phyloP scores from a whole-genome alignment of 208 protist genomes.

The Trypanosoma conorhini region DNA sequence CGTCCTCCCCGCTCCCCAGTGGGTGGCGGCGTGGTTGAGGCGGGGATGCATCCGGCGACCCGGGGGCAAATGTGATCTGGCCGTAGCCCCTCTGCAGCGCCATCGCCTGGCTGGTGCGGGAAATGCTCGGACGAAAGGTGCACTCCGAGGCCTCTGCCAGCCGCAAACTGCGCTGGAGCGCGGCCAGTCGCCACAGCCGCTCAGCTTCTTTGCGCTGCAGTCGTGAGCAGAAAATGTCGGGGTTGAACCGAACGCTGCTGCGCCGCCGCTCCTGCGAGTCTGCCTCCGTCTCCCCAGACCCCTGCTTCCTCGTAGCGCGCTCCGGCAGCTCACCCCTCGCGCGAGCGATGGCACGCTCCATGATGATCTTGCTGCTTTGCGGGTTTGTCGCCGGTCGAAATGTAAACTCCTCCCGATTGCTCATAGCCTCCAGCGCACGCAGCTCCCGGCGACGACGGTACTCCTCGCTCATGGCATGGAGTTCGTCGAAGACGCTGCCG shows the following conservation, averaged over 20 bases:
- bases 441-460: conserved; percentile 30
- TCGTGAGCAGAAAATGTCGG: conserved; percentile 27
- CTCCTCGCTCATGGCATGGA: conserved; percentile 33
- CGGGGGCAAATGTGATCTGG: conserved; percentile 9
- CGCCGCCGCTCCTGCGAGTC: background rate
- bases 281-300: background rate
- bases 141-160: conserved; percentile 25
- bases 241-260: conserved; percentile 16
- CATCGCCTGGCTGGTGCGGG: conserved; percentile 19
- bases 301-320: conserved; percentile 2
- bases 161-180: conserved; percentile 4
- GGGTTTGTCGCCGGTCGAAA: conserved; percentile 30
- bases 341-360: conserved; percentile 31
- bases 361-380: conserved; percentile 27
- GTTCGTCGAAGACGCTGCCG: conserved; percentile 35
- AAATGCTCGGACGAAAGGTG: conserved; percentile 43
- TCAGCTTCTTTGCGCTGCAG: conserved; percentile 29
- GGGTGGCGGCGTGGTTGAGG: background rate
- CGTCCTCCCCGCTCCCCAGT: background rate
- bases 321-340: conserved; percentile 24
- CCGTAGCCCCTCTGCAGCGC: conserved; percentile 23
- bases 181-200: conserved; percentile 10
- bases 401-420: conserved; percentile 23
- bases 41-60: background rate
- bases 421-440: conserved; percentile 22